Conservation (phyloP, 805 yeast genomes). For the Henningerozyma blattae region DNA sequence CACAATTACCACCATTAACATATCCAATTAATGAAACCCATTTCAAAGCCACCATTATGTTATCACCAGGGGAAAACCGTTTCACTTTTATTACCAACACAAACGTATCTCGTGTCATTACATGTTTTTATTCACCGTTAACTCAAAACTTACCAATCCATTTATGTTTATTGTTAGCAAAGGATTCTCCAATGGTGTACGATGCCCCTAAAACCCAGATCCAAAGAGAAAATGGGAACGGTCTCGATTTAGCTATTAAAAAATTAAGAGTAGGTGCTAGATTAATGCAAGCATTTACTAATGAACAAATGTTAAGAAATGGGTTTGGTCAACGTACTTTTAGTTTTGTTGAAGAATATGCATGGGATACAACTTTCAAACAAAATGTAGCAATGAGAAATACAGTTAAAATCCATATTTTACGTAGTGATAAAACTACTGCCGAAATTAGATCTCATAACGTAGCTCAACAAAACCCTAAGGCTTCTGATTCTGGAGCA, state of each 20-base stretch:
- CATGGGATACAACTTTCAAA: constrained; percentile 38
- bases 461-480: constrained; percentile 73
- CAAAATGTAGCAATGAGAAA: constrained; percentile 28
- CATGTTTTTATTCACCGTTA: constrained; percentile 42
- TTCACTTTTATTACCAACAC: constrained; percentile 37
- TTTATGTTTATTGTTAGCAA: constrained; percentile 62
- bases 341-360: constrained; percentile 57
- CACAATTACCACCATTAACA: constrained; percentile 46
- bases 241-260: constrained; percentile 53
- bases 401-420: constrained; percentile 65
- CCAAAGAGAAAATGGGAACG: constrained; percentile 43
- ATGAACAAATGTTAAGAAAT: constrained; percentile 72
- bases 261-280: constrained; percentile 76
- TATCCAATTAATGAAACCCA: constrained; percentile 58
- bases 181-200: constrained; percentile 57
- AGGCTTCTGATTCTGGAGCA: constrained; percentile 64
- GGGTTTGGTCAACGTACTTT: constrained; percentile 75
- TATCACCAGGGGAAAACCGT: constrained; percentile 57
- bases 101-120: constrained; percentile 25
- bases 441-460: constrained; percentile 67
- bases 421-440: constrained; percentile 54
- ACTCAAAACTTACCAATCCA: constrained; percentile 66
- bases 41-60: constrained; percentile 65
- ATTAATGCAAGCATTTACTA: constrained; percentile 83
- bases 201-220: constrained; percentile 51